These are phyloP conservation scores for Populus tomentosa DNA, from an alignment of 441 rosid genomes.

Conservation along the genomic window DNA sequence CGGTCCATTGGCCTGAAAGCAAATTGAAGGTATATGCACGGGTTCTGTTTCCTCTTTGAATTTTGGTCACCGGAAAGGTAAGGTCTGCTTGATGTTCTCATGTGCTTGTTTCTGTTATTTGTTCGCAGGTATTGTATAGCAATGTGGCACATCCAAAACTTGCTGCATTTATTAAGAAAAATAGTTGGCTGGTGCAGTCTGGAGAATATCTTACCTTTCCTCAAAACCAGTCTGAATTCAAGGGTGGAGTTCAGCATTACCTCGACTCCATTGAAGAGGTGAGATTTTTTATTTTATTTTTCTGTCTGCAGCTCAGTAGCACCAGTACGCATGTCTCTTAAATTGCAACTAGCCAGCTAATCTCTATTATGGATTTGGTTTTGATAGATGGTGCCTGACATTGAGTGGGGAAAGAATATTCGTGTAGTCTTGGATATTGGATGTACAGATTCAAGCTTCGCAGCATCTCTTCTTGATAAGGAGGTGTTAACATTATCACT, in stretches of 20 bases:
- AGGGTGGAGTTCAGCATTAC: constrained; percentile 80
- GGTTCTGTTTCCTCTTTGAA: constrained; percentile 16
- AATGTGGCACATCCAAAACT: constrained; percentile 96
- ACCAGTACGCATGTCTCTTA: not conserved
- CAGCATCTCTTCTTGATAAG: constrained; percentile 69
- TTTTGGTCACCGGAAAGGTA: constrained; percentile 7
- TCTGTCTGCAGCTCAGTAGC: not conserved
- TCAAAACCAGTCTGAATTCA: constrained; percentile 65
- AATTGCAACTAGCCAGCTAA: not conserved
- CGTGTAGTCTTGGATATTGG: constrained; percentile 85
- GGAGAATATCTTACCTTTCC: constrained; percentile 78
- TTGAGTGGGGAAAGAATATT: constrained; percentile 97
- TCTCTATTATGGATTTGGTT: constrained; percentile 28
- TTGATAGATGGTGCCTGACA: constrained; percentile 94
- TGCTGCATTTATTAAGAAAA: constrained; percentile 68
- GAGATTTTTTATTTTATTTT: constrained; percentile 20
- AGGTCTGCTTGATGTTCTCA: constrained; percentile 18
- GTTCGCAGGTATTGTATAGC: constrained; percentile 65
- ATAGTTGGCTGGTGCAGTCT: constrained; percentile 61
- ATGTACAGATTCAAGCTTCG: constrained; percentile 69
- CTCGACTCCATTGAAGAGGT: constrained; percentile 97
- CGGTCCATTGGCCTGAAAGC: constrained; percentile 84
- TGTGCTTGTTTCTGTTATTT: constrained; percentile 13
- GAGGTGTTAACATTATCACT: constrained; percentile 68
- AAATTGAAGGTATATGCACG: constrained; percentile 51